phyloP scores from a whole-genome alignment of 768 basidiomycete species.

The Cystobasidium tubakii region DNA sequence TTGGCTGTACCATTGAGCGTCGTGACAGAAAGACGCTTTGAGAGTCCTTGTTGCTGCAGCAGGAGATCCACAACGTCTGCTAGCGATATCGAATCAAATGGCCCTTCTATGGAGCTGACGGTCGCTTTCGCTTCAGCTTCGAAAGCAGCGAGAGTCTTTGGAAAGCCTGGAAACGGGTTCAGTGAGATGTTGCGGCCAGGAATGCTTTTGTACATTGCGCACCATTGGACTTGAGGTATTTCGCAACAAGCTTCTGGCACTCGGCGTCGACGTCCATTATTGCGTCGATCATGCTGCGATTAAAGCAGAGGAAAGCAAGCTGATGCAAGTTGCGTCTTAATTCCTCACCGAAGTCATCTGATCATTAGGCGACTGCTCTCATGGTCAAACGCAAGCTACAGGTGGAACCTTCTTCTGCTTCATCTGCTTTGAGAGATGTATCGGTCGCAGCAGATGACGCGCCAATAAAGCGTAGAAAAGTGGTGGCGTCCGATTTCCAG shows the following conservation, averaged over 20 bases:
- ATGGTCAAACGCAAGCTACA: neutral
- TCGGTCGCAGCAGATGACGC: neutral
- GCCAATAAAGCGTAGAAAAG: constrained; percentile 17
- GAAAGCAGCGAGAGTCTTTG: constrained; percentile 18
- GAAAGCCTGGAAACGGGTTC: neutral
- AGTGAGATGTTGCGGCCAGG: no score
- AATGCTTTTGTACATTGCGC: neutral
- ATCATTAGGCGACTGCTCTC: neutral
- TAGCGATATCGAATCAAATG: neutral
- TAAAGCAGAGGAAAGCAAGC: neutral
- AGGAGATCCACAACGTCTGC: constrained; percentile 1
- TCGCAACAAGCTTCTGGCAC: constrained; percentile 19
- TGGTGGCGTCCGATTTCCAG: constrained; percentile 20
- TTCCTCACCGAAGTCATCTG: no score
- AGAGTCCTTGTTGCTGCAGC: constrained; percentile 4
- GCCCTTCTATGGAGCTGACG: neutral
- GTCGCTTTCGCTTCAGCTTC: constrained; percentile 16
- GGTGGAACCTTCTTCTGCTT: neutral
- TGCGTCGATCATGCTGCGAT: neutral
- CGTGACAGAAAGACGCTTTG: neutral
- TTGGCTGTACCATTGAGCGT: neutral
- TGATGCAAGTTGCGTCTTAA: no score
- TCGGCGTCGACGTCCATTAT: neutral
- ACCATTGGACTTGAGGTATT: constrained; percentile 19
- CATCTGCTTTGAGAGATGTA: neutral